phyloP scores from a whole-genome alignment of 2,329 filamentous ascomycete genomes.

The Sporothrix curviconia region DNA sequence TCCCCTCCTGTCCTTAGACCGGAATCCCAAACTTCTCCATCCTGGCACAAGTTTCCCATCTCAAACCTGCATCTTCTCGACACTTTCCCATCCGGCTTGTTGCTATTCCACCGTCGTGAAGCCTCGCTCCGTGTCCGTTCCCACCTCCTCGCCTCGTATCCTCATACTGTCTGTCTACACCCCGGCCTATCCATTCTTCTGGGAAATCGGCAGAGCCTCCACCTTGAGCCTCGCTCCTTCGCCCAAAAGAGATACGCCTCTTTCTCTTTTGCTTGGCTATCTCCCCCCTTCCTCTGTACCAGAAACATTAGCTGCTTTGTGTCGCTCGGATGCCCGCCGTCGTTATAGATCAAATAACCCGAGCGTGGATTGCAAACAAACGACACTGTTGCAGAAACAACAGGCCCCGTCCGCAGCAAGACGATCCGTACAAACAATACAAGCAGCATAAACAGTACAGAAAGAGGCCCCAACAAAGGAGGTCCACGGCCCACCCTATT shows the following conservation, averaged over 20 bases:
- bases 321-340: constrained; percentile 49
- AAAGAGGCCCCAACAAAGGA: not conserved
- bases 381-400: constrained; percentile 20
- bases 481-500: not conserved
- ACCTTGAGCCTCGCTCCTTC: not conserved
- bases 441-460: not conserved
- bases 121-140: not conserved
- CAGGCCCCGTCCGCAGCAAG: not conserved
- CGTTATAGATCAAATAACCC: constrained; percentile 45
- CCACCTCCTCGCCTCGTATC: not conserved
- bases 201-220: constrained; percentile 11
- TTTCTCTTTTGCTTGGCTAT: not conserved
- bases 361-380: constrained; percentile 44
- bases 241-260: not conserved
- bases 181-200: not conserved
- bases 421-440: not conserved
- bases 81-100: constrained; percentile 7
- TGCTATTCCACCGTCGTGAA: not conserved
- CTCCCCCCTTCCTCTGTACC: not conserved
- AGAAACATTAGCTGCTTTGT: constrained; percentile 26
- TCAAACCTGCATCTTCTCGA: not conserved
- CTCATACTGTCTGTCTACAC: not conserved
- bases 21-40: constrained; percentile 8
- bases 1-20: not conserved
- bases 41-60: constrained; percentile 9